Percentiles rank a stretch among this genome's conserved stretches.
These are phyloP conservation scores for Apiospora rasikravindrae DNA, from an alignment of 2,329 filamentous ascomycete species.

Conservation along the genomic window DNA sequence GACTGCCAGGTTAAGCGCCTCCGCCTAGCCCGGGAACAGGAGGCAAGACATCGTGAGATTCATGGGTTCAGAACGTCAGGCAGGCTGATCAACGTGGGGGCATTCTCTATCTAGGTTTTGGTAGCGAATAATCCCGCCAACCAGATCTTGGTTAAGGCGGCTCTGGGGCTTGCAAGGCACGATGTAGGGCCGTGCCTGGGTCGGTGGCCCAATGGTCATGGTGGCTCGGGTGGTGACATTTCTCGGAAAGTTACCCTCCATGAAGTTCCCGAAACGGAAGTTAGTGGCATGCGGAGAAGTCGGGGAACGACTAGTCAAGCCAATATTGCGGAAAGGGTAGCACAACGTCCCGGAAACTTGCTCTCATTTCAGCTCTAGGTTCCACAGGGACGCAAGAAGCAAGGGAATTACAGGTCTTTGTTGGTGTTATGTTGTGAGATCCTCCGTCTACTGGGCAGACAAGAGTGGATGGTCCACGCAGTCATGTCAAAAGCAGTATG, in stretches of 20 bases:
- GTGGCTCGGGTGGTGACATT: constrained; percentile 13
- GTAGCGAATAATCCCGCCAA: constrained; percentile 19
- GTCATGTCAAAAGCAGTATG: not conserved
- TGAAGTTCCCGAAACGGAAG: constrained; percentile 19
- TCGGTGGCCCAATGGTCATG: not conserved
- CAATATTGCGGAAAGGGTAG: not conserved
- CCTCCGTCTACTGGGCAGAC: not conserved
- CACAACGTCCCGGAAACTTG: constrained; percentile 10
- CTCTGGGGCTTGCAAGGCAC: not conserved
- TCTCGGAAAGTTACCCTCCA: constrained; percentile 18
- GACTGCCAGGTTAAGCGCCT: not conserved
- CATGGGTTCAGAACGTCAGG: constrained; percentile 4
- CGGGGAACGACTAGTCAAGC: not conserved
- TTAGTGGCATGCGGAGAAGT: constrained; percentile 6
- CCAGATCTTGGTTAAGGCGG: not conserved
- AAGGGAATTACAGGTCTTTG: constrained; percentile 9
- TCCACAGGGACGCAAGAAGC: not conserved
- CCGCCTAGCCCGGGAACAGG: not conserved
- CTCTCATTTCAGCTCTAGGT: constrained; percentile 1
- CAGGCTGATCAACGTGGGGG: not conserved
- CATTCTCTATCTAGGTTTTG: constrained; percentile 7
- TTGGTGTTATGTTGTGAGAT: not conserved
- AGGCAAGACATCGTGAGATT: constrained; percentile 2
- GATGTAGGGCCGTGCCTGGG: not conserved
- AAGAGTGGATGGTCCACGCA: not conserved